These are phyloP conservation scores for Schizosaccharomyces octosporus DNA, from an alignment of 805 yeast genomes.

Conservation along the genomic window DNA sequence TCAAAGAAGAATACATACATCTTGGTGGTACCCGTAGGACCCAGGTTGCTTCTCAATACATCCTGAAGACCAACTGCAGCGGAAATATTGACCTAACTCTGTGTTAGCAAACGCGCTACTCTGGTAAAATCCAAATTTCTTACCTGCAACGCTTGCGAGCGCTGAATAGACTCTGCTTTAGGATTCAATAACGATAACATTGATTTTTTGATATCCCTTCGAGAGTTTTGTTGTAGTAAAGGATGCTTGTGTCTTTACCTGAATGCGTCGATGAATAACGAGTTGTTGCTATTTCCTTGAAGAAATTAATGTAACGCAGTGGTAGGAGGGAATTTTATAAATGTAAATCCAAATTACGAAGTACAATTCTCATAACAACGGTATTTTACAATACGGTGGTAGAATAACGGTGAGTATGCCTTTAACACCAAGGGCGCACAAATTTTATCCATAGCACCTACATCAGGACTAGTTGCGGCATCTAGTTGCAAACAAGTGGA, in stretches of 20 bases:
- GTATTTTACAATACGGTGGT: neutral
- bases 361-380: no score
- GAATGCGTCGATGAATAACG: neutral
- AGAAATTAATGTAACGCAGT: no score
- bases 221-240: neutral
- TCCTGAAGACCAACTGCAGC: conserved; percentile 95
- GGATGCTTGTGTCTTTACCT: neutral
- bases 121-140: neutral
- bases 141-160: conserved; percentile 69
- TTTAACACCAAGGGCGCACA: neutral
- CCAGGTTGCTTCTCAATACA: conserved; percentile 73
- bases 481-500: neutral
- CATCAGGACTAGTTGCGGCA: neutral
- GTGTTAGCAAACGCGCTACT: neutral
- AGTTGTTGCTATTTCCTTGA: no score
- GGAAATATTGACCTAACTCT: conserved; percentile 43
- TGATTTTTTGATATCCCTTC: neutral
- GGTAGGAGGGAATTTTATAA: no score
- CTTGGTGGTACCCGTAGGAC: conserved; percentile 91
- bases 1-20: conserved; percentile 21
- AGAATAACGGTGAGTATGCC: neutral
- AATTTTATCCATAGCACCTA: neutral
- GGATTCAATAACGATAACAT: conserved; percentile 45
- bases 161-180: conserved; percentile 87
- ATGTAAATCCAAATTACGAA: no score